phyloP scores from a whole-genome alignment of 495 filamentous ascomycete genomes.

The Aspergillus affinis region DNA sequence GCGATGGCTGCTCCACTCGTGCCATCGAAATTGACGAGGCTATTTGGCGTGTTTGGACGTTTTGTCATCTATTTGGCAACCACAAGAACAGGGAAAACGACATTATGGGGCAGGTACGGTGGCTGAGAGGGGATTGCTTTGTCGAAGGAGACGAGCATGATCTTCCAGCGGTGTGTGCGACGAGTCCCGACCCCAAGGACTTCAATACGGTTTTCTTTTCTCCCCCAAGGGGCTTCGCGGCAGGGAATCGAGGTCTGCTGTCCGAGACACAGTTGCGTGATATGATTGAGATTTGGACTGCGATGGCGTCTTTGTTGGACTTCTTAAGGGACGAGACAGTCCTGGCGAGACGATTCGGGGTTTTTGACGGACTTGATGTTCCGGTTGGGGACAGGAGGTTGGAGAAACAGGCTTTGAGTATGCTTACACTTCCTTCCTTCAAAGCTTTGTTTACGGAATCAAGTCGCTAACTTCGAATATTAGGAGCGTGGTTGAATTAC shows the following conservation, averaged over 20 bases:
- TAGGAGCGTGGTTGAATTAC: constrained; percentile 12
- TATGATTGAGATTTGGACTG: constrained; percentile 16
- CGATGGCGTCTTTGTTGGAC: constrained; percentile 9
- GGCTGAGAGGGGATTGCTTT: constrained; percentile 9
- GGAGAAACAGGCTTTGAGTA: constrained; percentile 1
- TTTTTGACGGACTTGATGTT: constrained; percentile 4
- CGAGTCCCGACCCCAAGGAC: constrained; percentile 11
- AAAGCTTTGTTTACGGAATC: too few species aligned
- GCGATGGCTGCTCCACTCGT: not conserved
- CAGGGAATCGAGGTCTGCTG: constrained; percentile 9
- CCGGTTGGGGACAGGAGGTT: not conserved
- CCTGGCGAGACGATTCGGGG: constrained; percentile 6
- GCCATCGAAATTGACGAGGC: constrained; percentile 11
- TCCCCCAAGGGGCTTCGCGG: constrained; percentile 9
- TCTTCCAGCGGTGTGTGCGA: constrained; percentile 3
- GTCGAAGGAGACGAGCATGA: not conserved
- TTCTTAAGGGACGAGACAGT: constrained; percentile 11
- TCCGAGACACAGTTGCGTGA: constrained; percentile 10
- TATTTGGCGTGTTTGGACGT: constrained; percentile 15
- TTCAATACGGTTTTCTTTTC: constrained; percentile 12
- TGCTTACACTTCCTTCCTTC: too few species aligned
- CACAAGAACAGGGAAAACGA: constrained; percentile 13
- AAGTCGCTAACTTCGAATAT: too few species aligned
- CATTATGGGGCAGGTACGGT: constrained; percentile 7
- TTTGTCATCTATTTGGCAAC: constrained; percentile 15